Base-by-base conservation (phyloP, 192 early-diverging fungal genomes). In the Umbelopsis sp. region DNA sequence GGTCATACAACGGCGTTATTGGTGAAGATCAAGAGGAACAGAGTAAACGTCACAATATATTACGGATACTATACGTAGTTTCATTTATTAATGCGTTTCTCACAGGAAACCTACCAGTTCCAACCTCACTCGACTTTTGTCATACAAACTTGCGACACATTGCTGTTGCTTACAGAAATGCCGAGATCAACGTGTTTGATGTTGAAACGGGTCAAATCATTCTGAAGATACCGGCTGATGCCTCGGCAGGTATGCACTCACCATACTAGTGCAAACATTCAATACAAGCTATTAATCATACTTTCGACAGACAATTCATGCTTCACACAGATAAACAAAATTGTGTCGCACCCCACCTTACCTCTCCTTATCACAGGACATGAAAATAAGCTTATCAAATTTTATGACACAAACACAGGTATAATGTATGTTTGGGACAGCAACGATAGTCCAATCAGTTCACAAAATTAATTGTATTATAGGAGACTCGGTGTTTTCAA, bases 391-490 rank as follows among this genome's bases (percentile, higher is more conserved):
- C 83, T 84, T 47, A 86, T 95, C 54, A 82, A 91, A 68, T 86
- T 91, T 50, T 94, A 88, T 83, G 93, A 95, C 72, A 38, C 89
- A 9, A 89, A 91, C 38, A 86, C 81, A 47, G 94, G 93, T 85
- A 85, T 74, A 53, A 49, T 56, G 3, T 22, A 22, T 21, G 34
- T 82, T 65, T 6, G 12, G 5, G 12, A 41, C 38, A 41, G 38
- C 44, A 65, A 29, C 16, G 20, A 54, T 73, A 14, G 0, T 20
- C 12, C 9, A 31, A 5, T 9, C 12, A 79, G 1, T 21, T 21
- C n/a, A n/a, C 34, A 31, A 71, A 29, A 67, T 17, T 43, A 52
- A 32, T 11, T 38, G 36, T 53, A n/a, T 25, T 70, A 62, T 66
- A 93, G 91, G 90, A 24, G 45, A 80, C 49, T 87, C 83, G 65